Evolutionary conservation across 176 grass and related monocot genomes (phyloP).

Genomic region (Ensete ventricosum): DNA sequence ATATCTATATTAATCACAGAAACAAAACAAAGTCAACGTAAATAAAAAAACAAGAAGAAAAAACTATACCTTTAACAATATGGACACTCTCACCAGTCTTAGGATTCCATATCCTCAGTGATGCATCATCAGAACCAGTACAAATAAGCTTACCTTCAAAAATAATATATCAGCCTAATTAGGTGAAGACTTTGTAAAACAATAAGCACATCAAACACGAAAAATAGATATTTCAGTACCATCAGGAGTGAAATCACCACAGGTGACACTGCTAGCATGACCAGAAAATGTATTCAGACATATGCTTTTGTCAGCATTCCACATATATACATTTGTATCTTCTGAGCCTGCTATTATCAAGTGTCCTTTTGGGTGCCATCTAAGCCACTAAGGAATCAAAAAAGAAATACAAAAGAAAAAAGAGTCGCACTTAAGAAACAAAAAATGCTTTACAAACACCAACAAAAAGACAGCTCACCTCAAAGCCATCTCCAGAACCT

Average conservation of each 20-base stretch:
- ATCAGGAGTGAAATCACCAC: conserved; percentile 81
- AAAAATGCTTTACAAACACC: neutral
- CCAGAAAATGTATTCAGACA: conserved; percentile 74
- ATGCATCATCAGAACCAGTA: conserved; percentile 72
- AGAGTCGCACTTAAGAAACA: neutral
- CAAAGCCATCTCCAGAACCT: conserved; percentile 67
- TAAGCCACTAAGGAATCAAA: conserved; percentile 65
- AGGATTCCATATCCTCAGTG: conserved; percentile 91
- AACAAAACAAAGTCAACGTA: neutral
- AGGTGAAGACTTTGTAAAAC: neutral
- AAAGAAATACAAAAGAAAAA: neutral
- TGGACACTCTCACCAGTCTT: conserved; percentile 49
- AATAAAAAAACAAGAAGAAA: neutral
- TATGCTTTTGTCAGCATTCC: conserved; percentile 60
- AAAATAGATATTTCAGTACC: conserved; percentile 28
- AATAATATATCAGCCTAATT: neutral
- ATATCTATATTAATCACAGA: neutral
- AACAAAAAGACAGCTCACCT: conserved; percentile 40
- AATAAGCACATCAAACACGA: neutral
- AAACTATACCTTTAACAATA: conserved; percentile 63
- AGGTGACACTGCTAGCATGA: conserved; percentile 68
- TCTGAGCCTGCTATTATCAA: conserved; percentile 81
- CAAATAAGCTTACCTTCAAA: conserved; percentile 80
- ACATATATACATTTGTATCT: conserved; percentile 85
- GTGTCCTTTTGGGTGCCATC: conserved; percentile 80